phyloP scores from a whole-genome alignment of 176 grass and related monocot genomes.

The Alopecurus myosuroides region DNA sequence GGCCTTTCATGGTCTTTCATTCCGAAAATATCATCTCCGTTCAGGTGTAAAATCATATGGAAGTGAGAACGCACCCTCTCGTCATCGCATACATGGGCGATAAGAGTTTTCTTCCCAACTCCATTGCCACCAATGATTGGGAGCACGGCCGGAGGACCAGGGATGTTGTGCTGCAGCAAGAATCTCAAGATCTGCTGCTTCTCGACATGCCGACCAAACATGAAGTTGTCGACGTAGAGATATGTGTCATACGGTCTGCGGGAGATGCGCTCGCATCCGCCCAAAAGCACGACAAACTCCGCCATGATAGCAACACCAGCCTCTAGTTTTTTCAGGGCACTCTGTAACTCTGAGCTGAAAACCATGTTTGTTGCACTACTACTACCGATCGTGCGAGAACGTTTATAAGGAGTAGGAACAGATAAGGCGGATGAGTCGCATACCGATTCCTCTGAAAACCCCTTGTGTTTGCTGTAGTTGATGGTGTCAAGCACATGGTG shows the following conservation, averaged over 20 bases:
- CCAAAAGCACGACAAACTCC: background rate
- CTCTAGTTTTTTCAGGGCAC: background rate
- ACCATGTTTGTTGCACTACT: background rate
- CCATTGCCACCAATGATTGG: background rate
- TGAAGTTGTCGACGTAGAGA: background rate
- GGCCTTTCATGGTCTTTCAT: background rate
- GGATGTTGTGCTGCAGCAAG: background rate
- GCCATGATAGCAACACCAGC: background rate
- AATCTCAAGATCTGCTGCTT: background rate
- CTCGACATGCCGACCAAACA: conserved; percentile 12
- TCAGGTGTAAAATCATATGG: background rate
- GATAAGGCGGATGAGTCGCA: background rate
- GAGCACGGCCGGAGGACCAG: background rate
- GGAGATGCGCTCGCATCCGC: background rate
- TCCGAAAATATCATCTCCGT: background rate
- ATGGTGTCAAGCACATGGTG: background rate
- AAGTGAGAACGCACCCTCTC: background rate
- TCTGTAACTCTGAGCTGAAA: background rate
- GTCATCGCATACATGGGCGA: background rate
- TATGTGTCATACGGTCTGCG: background rate
- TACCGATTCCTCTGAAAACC: background rate
- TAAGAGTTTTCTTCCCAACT: conserved; percentile 14
- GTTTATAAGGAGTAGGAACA: background rate
- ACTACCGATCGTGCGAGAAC: background rate
- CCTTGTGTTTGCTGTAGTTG: background rate